Evolutionary conservation across 305 asterid species (phyloP).

Genomic region (Caryopteris hybrid): DNA sequence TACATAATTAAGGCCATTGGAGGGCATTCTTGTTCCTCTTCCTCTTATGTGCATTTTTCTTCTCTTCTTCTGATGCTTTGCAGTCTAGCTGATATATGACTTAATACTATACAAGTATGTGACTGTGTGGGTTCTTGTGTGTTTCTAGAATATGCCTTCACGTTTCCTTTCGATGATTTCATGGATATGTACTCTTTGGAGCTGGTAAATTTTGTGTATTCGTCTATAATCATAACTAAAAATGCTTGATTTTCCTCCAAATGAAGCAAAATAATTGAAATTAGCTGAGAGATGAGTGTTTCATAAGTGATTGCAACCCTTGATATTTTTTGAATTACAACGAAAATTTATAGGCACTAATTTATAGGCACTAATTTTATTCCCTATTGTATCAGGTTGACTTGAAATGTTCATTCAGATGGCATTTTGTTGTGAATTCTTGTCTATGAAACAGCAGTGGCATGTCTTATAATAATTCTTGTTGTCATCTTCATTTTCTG

Average conservation of each 20-base stretch:
- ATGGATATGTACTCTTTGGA: not conserved
- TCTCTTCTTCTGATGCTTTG: conserved; percentile 5
- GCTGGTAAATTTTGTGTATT: conserved; percentile 8
- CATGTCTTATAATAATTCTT: not conserved
- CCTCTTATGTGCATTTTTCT: not conserved
- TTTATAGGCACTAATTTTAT: not conserved
- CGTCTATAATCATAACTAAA: not conserved
- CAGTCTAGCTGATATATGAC: not conserved
- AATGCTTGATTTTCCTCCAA: not conserved
- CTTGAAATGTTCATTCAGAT: not conserved
- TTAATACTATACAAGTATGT: not conserved
- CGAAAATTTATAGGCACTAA: not conserved
- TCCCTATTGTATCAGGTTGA: not conserved
- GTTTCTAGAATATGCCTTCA: not conserved
- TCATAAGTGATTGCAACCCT: not conserved
- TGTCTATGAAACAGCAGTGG: not conserved
- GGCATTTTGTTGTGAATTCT: not conserved
- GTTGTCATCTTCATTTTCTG: not conserved
- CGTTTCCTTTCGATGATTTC: not conserved
- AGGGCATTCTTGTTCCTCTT: not conserved
- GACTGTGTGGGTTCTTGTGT: not conserved
- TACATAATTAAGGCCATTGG: not conserved
- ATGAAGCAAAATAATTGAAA: not conserved
- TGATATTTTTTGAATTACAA: not conserved
- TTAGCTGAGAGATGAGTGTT: not conserved